phyloP scores from a whole-genome alignment of 139 green algal genomes.

The Haematococcus sp. region DNA sequence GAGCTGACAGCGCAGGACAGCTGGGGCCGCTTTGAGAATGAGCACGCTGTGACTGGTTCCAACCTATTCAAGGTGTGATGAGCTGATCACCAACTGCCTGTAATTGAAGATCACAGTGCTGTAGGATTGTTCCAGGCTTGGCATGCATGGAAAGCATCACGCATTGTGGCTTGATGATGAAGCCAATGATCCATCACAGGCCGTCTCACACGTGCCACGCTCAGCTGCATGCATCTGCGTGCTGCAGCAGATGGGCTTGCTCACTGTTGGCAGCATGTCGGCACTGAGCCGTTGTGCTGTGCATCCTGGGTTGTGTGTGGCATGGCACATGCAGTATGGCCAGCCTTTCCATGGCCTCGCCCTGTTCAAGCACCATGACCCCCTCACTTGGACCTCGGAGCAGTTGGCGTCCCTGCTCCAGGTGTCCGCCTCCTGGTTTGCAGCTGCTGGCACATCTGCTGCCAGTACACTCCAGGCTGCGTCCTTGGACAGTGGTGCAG shows the following conservation, averaged over 20 bases:
- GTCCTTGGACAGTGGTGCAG: neutral
- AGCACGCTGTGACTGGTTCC: conserved; percentile 62
- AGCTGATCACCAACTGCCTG: too few species aligned
- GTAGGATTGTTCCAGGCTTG: too few species aligned
- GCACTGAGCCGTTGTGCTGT: too few species aligned
- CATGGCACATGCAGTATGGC: conserved; percentile 51
- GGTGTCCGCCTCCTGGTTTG: conserved; percentile 59
- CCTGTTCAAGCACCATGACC: conserved; percentile 83
- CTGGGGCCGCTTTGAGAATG: conserved; percentile 53
- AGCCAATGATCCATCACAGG: too few species aligned
- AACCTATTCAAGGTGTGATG: conserved; percentile 87
- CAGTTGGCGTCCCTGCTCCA: conserved; percentile 60
- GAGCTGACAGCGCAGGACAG: conserved; percentile 58
- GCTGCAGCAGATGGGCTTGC: too few species aligned
- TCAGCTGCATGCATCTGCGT: too few species aligned
- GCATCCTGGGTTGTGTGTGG: too few species aligned
- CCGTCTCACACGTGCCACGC: too few species aligned
- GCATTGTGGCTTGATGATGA: too few species aligned
- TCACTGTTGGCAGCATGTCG: too few species aligned
- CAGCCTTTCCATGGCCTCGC: conserved; percentile 73
- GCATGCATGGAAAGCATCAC: too few species aligned
- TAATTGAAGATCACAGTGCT: too few species aligned
- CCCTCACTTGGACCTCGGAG: conserved; percentile 57
- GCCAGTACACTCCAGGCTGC: neutral
- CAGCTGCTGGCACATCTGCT: neutral